Evolutionary conservation across 192 early-diverging fungal species (phyloP), one percentile per base, ranked within the genome.

Genomic region (Lobosporangium transversale): DNA sequence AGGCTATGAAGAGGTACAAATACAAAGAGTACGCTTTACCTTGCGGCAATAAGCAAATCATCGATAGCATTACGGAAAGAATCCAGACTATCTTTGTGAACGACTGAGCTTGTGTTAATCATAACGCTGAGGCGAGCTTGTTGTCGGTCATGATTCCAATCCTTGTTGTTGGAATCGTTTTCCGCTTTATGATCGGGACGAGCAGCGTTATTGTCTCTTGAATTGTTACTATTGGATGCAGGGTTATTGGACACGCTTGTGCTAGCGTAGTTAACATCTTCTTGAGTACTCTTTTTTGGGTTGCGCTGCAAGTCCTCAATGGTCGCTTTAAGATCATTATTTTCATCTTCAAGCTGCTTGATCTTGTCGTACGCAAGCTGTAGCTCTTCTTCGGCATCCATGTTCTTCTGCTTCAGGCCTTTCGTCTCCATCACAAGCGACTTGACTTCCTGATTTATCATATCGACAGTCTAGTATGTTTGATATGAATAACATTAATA

Each of bases 381-480:
- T 27, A 86, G 71, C 18, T 89, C 85, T 17, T 66, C 78, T 15
- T 66, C 49, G 30, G 91, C 79, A 45, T 89, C 84, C 37, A 86
- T 83, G 66, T 94, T 93, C 49, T 84, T 81, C 36, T 80, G 68
- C 45, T 88, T 88, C 26, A 93, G 56, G 9, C 31, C 53, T 37
- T 88, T 87, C 47, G 90, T 85, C 35, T 94, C 92, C 48, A 89
- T 88, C 54, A 94, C 68, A 48, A 94, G 65, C 35, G 88, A 83
- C 7, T 88, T 81, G 6, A 90, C 89, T 50, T 94, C 92, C 31
- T 87, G 78, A 30, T 87, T 82, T 31, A 94, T 89, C 57, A 89
- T 89, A 35, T 85, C 84, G 3, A 90, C 87, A 57, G 89, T 89
- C 87, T 92, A 70, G n/a, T n/a, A n/a, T n/a, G n/a, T n/a, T n/a